Evolutionary conservation across 139 green algal species (phyloP).

Genomic region (Haematococcus lacustris): DNA sequence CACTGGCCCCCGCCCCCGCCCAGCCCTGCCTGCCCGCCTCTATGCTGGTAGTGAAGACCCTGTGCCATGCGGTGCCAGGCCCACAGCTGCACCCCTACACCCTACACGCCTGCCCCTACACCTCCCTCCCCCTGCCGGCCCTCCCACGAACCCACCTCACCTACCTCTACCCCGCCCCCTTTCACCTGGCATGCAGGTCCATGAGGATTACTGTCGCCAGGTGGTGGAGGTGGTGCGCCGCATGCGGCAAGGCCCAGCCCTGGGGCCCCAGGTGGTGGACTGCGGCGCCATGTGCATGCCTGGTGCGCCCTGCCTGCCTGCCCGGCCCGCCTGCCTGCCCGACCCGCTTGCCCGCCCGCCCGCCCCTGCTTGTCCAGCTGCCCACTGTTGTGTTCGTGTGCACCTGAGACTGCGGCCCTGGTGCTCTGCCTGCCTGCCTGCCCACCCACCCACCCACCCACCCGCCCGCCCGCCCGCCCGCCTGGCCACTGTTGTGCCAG

Average conservation of each 20-base stretch:
- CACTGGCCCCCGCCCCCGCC: neutral
- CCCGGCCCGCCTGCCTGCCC: too few species aligned
- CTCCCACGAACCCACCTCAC: neutral
- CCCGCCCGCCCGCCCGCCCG: too few species aligned
- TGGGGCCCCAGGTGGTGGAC: slow-evolving; percentile 57
- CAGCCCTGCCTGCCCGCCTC: neutral
- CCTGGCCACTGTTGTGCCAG: too few species aligned
- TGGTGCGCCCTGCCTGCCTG: slow-evolving; percentile 20
- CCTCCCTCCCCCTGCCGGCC: neutral
- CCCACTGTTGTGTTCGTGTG: too few species aligned
- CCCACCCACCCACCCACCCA: too few species aligned
- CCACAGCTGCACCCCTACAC: too few species aligned
- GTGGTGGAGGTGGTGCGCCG: slow-evolving; percentile 20
- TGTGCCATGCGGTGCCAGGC: neutral
- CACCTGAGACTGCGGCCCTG: too few species aligned
- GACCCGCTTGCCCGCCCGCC: too few species aligned
- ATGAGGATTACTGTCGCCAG: slow-evolving; percentile 45
- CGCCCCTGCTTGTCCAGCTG: too few species aligned
- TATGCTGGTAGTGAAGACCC: neutral
- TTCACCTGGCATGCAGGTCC: slow-evolving; percentile 13
- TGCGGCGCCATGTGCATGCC: slow-evolving; percentile 93
- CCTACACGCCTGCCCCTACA: too few species aligned
- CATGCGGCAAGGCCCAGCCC: slow-evolving; percentile 42
- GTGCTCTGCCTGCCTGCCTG: too few species aligned
- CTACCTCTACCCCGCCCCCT: neutral